These are phyloP conservation scores for Pogostemon cablin DNA, from an alignment of 257 asterid species.

Conservation along the genomic window DNA sequence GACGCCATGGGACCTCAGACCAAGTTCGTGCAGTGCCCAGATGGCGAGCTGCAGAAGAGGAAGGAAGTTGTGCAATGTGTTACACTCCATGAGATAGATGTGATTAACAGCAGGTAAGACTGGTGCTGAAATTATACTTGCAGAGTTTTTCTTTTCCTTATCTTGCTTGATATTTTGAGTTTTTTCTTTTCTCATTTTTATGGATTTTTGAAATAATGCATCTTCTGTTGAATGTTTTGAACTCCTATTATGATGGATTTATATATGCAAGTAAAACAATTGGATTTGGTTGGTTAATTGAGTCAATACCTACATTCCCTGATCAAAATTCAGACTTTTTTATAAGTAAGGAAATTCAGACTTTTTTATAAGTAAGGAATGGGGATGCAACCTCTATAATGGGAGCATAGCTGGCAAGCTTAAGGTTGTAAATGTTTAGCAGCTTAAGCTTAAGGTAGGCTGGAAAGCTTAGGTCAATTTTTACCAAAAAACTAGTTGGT, in stretches of 20 bases:
- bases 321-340: background rate
- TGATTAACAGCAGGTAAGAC: conserved; percentile 80
- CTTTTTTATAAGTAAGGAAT: background rate
- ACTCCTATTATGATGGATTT: background rate
- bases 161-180: too few species aligned
- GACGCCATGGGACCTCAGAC: conserved; percentile 96
- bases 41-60: conserved; percentile 97
- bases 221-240: background rate
- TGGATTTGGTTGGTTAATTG: background rate
- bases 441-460: too few species aligned
- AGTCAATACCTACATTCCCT: background rate
- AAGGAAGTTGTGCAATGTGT: conserved; percentile 96
- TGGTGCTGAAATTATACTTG: background rate
- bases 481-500: background rate
- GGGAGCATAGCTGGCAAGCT: background rate
- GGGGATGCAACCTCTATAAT: background rate
- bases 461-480: background rate
- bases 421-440: background rate
- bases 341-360: background rate
- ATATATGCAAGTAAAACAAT: background rate
- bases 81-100: conserved; percentile 90
- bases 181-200: too few species aligned
- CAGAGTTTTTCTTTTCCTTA: background rate
- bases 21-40: conserved; percentile 95
- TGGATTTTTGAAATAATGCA: too few species aligned